phyloP scores from a whole-genome alignment of 2,329 filamentous ascomycete species.

The Colletotrichum sansevieriae region DNA sequence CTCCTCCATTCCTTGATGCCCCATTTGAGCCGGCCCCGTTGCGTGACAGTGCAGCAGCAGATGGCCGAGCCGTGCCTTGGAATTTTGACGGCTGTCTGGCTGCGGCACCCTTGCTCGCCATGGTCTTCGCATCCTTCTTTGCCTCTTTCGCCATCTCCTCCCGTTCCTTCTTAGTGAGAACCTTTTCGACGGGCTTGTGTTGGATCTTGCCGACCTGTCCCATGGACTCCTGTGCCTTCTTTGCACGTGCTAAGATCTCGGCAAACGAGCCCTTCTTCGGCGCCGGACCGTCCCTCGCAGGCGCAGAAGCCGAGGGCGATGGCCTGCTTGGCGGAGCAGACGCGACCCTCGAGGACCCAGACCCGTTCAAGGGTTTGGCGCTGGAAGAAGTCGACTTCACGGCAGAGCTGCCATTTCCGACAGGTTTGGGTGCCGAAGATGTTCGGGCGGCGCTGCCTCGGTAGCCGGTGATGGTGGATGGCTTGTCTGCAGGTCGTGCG shows the following conservation, averaged over 20 bases:
- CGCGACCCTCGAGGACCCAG: slow-evolving; percentile 2
- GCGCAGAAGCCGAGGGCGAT: slow-evolving; percentile 58
- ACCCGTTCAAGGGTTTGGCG: slow-evolving; percentile 28
- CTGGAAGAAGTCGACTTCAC: slow-evolving; percentile 28
- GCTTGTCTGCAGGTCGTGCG: slow-evolving; percentile 25
- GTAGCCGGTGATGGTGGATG: slow-evolving; percentile 32
- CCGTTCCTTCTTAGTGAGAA: slow-evolving; percentile 68
- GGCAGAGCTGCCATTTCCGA: slow-evolving; percentile 26
- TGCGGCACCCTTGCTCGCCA: slow-evolving; percentile 21
- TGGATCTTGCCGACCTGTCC: slow-evolving; percentile 78
- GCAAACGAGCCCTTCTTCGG: slow-evolving; percentile 82
- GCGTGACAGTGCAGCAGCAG: slow-evolving; percentile 10
- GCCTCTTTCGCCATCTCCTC: slow-evolving; percentile 60
- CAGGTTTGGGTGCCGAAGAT: slow-evolving; percentile 33
- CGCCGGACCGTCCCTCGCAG: slow-evolving; percentile 54
- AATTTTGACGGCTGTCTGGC: slow-evolving; percentile 29
- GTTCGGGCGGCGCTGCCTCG: slow-evolving; percentile 40
- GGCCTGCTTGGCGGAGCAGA: slow-evolving; percentile 29
- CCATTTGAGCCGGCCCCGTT: slow-evolving; percentile 42
- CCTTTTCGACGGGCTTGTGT: slow-evolving; percentile 78
- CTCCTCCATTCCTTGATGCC: slow-evolving; percentile 42
- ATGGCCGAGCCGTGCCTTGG: slow-evolving; percentile 29
- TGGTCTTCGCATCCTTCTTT: slow-evolving; percentile 43
- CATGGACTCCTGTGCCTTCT: slow-evolving; percentile 72
- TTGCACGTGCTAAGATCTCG: slow-evolving; percentile 80